Percentiles rank a stretch among this genome's conserved stretches.
These are phyloP conservation scores for Umbelopsis sp. DNA, from an alignment of 192 early-diverging fungal genomes.

Conservation along the genomic window DNA sequence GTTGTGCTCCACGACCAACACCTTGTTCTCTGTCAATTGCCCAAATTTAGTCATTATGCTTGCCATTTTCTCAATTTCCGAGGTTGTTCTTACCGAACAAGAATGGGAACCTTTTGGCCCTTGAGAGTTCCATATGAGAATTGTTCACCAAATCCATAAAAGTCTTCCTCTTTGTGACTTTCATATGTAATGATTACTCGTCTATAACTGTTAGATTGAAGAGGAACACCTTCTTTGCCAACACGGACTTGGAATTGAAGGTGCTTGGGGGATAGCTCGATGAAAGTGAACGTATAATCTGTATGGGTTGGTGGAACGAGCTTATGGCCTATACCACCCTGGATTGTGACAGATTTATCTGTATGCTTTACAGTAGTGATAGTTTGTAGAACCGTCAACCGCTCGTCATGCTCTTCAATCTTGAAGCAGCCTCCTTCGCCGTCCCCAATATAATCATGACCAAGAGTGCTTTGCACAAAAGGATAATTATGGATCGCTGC, in stretches of 20 bases:
- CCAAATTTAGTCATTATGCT: background rate
- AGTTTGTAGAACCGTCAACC: conserved; percentile 37
- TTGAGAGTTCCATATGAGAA: conserved; percentile 31
- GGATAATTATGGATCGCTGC: conserved; percentile 35
- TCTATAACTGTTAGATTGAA: conserved; percentile 1
- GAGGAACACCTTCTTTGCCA: background rate
- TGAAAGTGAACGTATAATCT: conserved; percentile 36
- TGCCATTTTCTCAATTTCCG: background rate
- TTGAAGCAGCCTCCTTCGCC: conserved; percentile 35
- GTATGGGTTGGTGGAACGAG: conserved; percentile 30
- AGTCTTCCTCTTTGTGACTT: conserved; percentile 33
- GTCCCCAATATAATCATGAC: conserved; percentile 32
- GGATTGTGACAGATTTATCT: conserved; percentile 3
- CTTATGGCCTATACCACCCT: conserved; percentile 29
- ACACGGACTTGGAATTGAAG: conserved; percentile 25
- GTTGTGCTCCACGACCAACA: conserved; percentile 32
- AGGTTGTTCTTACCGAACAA: conserved; percentile 23
- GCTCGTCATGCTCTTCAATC: conserved; percentile 36
- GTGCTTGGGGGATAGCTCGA: conserved; percentile 24
- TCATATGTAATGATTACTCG: conserved; percentile 27
- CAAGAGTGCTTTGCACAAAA: conserved; percentile 35
- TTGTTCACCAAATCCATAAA: conserved; percentile 51
- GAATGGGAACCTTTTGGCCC: conserved; percentile 44
- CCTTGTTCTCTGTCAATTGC: conserved; percentile 36
- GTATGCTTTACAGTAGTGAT: conserved; percentile 24